Conservation (phyloP, 2,329 filamentous ascomycete species). For the Claviceps cyperi region DNA sequence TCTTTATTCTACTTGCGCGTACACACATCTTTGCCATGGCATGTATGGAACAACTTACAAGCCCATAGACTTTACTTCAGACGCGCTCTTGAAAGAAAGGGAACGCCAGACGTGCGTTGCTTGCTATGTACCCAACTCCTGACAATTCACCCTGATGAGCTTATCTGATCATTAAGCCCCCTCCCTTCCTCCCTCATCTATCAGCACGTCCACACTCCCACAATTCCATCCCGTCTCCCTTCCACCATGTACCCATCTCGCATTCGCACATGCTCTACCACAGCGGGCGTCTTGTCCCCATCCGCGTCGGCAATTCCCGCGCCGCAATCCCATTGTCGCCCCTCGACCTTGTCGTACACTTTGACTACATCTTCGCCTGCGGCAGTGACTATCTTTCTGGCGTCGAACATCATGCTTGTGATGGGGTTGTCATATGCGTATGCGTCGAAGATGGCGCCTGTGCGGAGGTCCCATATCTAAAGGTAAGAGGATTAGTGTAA, state of each 20-base stretch:
- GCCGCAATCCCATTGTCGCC: slow-evolving; percentile 91
- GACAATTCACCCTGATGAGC: too few species aligned
- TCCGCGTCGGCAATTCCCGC: slow-evolving; percentile 60
- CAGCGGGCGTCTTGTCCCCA: slow-evolving; percentile 46
- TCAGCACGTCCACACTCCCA: slow-evolving; percentile 79
- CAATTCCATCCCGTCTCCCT: slow-evolving; percentile 71
- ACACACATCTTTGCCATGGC: too few species aligned
- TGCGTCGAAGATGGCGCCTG: slow-evolving; percentile 86
- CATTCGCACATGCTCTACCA: slow-evolving; percentile 76
- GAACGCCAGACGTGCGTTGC: too few species aligned
- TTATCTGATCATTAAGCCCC: too few species aligned
- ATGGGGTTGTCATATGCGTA: slow-evolving; percentile 89
- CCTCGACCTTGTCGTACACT: slow-evolving; percentile 95
- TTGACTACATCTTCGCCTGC: slow-evolving; percentile 90
- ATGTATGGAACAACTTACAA: too few species aligned
- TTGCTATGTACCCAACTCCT: too few species aligned
- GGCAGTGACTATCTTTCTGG: slow-evolving; percentile 74
- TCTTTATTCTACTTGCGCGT: too few species aligned
- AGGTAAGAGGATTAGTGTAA: neutral
- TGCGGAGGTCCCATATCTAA: slow-evolving; percentile 97
- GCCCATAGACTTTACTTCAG: too few species aligned
- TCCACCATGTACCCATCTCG: slow-evolving; percentile 91
- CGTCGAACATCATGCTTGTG: slow-evolving; percentile 95
- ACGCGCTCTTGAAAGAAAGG: too few species aligned
- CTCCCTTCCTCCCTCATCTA: neutral